phyloP scores from a whole-genome alignment of 2,329 filamentous ascomycete genomes.

The Scedosporium aurantiacum region DNA sequence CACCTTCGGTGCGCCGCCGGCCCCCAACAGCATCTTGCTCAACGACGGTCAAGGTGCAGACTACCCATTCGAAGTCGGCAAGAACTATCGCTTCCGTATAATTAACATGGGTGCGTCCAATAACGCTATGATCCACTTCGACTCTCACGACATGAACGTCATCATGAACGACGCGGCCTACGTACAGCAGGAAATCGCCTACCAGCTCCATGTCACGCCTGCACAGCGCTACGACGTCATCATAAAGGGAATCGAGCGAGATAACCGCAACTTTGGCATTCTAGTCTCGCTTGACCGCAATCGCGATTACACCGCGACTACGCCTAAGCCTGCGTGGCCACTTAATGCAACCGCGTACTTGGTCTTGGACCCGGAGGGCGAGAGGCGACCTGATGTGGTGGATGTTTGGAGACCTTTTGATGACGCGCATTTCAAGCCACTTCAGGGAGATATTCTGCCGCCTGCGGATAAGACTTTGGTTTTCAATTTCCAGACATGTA shows the following conservation, averaged over 20 bases:
- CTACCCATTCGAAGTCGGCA: constrained; percentile 26
- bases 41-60: constrained; percentile 28
- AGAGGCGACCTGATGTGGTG: constrained; percentile 20
- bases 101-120: constrained; percentile 34
- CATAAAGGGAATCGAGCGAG: constrained; percentile 24
- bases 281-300: constrained; percentile 32
- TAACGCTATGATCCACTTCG: constrained; percentile 31
- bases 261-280: constrained; percentile 30
- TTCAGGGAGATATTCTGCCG: constrained; percentile 40
- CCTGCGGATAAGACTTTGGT: constrained; percentile 44
- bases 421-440: constrained; percentile 48
- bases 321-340: constrained; percentile 16
- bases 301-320: constrained; percentile 21
- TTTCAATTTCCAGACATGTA: constrained; percentile 46
- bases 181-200: constrained; percentile 21
- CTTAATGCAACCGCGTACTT: constrained; percentile 33
- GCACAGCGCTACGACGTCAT: constrained; percentile 37
- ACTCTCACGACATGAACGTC: constrained; percentile 31
- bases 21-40: constrained; percentile 28
- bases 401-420: constrained; percentile 42
- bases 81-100: constrained; percentile 35
- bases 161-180: constrained; percentile 33
- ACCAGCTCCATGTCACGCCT: constrained; percentile 28
- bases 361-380: constrained; percentile 22
- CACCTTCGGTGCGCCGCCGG: constrained; percentile 26